Evolutionary conservation across 768 basidiomycete genomes (phyloP).

Genomic region (Leccinum imitatum): DNA sequence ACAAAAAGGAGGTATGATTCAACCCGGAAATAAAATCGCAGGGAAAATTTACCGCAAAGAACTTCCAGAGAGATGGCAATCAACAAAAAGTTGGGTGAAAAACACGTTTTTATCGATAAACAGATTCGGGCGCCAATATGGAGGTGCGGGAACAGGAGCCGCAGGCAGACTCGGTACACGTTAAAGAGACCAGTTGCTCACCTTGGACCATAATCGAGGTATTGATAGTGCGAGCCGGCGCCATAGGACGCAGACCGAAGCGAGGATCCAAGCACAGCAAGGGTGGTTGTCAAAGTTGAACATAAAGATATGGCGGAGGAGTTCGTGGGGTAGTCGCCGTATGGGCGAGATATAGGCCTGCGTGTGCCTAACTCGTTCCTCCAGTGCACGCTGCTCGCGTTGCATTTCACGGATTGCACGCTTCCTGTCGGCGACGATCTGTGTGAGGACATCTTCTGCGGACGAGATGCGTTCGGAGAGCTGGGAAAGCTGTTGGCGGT

Average conservation of each 20-base stretch:
- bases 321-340: conserved; percentile 65
- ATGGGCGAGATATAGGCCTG: conserved; percentile 73
- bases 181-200: conserved; percentile 34
- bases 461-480: conserved; percentile 49
- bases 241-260: conserved; percentile 69
- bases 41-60: background rate
- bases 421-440: conserved; percentile 56
- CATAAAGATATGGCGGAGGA: conserved; percentile 72
- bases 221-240: conserved; percentile 61
- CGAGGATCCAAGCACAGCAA: conserved; percentile 75
- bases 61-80: background rate
- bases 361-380: conserved; percentile 48
- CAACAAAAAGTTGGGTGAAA: conserved; percentile 1
- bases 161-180: background rate
- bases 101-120: conserved; percentile 19
- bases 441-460: conserved; percentile 56
- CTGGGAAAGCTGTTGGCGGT: conserved; percentile 24
- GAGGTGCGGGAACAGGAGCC: conserved; percentile 4
- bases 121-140: conserved; percentile 18
- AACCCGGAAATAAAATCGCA: background rate
- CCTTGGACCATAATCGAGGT: conserved; percentile 77
- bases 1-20: conserved; percentile 4
- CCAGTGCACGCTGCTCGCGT: conserved; percentile 45
- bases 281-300: conserved; percentile 67
- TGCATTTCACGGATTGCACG: conserved; percentile 54